Conservation (phyloP, 306 rosid genomes). For the Acacia crassicarpa region DNA sequence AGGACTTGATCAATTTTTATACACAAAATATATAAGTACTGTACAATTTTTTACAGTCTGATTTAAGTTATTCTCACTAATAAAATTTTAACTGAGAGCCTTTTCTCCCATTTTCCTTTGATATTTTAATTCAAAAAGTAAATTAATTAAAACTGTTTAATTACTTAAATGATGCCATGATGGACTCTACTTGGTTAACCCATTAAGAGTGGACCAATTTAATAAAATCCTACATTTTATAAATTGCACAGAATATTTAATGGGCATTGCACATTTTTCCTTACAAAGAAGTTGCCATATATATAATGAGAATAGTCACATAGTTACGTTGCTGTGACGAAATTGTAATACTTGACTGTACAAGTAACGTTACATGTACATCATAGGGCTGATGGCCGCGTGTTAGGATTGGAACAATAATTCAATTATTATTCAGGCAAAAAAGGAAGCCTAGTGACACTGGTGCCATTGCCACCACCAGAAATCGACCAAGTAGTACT, state of each 20-base stretch:
- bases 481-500: conserved; percentile 37
- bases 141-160: too few relatives aligned
- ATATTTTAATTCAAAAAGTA: too few relatives aligned
- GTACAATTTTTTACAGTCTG: too few relatives aligned
- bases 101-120: too few relatives aligned
- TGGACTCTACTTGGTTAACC: too few relatives aligned
- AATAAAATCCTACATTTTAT: background rate
- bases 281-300: background rate
- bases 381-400: conserved; percentile 34
- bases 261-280: background rate
- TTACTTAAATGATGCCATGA: too few relatives aligned
- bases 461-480: conserved; percentile 44
- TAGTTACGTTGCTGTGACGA: background rate
- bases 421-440: conserved; percentile 61
- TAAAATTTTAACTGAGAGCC: too few relatives aligned
- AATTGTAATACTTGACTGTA: conserved; percentile 56
- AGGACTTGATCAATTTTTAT: too few relatives aligned
- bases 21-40: too few relatives aligned
- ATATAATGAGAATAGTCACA: background rate
- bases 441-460: conserved; percentile 71
- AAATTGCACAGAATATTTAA: background rate
- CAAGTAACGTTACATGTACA: conserved; percentile 41
- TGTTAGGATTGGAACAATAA: conserved; percentile 35
- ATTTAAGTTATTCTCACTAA: too few relatives aligned
- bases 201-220: too few relatives aligned